These are phyloP conservation scores for Amphicarpaea edgeworthii DNA, from an alignment of 306 rosid species.

Conservation along the genomic window DNA sequence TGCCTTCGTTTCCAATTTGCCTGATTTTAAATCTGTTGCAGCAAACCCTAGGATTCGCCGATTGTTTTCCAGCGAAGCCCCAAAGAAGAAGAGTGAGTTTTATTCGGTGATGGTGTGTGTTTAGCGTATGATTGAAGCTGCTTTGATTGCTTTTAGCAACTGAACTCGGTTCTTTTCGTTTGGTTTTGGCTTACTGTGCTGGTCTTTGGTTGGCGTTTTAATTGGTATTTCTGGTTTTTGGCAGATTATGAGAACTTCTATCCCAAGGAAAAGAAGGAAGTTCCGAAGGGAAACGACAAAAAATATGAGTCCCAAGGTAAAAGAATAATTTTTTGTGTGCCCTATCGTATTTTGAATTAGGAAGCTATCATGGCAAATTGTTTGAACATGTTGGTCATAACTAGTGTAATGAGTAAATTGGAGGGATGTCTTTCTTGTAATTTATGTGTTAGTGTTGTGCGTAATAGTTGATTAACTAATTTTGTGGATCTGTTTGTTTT, in stretches of 20 bases:
- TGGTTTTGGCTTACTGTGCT: slow-evolving; percentile 1
- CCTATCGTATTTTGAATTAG: not conserved
- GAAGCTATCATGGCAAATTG: slow-evolving; percentile 31
- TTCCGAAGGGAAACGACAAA: slow-evolving; percentile 74
- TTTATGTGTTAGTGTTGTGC: not conserved
- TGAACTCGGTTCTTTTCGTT: not conserved
- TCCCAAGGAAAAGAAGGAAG: slow-evolving; percentile 90
- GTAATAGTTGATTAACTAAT: not conserved
- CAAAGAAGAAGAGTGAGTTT: slow-evolving; percentile 92
- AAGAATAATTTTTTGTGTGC: not conserved
- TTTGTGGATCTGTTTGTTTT: slow-evolving; percentile 9
- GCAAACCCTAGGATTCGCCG: slow-evolving; percentile 73
- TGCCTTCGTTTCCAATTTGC: slow-evolving; percentile 51
- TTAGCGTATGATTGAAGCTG: slow-evolving; percentile 1
- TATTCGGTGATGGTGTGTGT: not conserved
- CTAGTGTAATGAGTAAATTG: slow-evolving; percentile 3
- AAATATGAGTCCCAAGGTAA: slow-evolving; percentile 86
- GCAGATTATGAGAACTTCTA: slow-evolving; percentile 89
- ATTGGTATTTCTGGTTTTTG: slow-evolving; percentile 21
- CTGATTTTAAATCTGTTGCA: slow-evolving; percentile 56
- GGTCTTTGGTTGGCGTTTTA: slow-evolving; percentile 21
- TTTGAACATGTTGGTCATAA: slow-evolving; percentile 29
- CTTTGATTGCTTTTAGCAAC: not conserved
- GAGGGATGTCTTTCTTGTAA: not conserved
- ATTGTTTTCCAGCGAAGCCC: slow-evolving; percentile 78